phyloP scores from a whole-genome alignment of 2,329 filamentous ascomycete genomes.

The Albifimbria verrucaria region DNA sequence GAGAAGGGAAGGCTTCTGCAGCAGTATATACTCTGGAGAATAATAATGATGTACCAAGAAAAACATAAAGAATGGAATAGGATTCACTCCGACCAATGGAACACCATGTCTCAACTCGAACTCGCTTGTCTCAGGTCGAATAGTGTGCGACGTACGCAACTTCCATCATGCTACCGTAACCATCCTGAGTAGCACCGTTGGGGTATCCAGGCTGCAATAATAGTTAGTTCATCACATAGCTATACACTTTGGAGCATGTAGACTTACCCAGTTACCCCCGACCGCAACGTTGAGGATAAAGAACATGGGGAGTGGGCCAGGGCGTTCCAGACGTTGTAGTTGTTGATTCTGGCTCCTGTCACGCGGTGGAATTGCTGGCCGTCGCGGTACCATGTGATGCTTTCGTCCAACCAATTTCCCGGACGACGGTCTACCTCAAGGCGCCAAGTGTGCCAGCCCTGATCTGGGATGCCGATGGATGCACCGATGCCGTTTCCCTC shows the following conservation, averaged over 20 bases:
- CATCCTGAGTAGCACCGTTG: conserved; percentile 36
- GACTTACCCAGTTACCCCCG: conserved; percentile 45
- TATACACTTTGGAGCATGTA: no score
- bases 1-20: no score
- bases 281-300: conserved; percentile 52
- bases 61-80: no score
- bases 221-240: no score
- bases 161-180: conserved; percentile 43
- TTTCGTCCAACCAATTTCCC: conserved; percentile 40
- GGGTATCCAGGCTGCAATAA: conserved; percentile 40
- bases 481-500: conserved; percentile 43
- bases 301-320: conserved; percentile 45
- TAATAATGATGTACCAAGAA: no score
- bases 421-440: conserved; percentile 44
- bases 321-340: conserved; percentile 41
- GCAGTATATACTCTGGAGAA: no score
- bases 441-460: conserved; percentile 46
- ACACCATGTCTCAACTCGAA: not conserved
- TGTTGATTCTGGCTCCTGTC: conserved; percentile 37
- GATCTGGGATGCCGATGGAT: conserved; percentile 31
- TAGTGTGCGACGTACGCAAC: conserved; percentile 43
- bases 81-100: no score
- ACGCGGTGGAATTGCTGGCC: conserved; percentile 38
- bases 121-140: conserved; percentile 7
- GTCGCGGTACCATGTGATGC: conserved; percentile 44